phyloP scores from a whole-genome alignment of 176 grass and related monocot species.

The Musa schizocarpa region DNA sequence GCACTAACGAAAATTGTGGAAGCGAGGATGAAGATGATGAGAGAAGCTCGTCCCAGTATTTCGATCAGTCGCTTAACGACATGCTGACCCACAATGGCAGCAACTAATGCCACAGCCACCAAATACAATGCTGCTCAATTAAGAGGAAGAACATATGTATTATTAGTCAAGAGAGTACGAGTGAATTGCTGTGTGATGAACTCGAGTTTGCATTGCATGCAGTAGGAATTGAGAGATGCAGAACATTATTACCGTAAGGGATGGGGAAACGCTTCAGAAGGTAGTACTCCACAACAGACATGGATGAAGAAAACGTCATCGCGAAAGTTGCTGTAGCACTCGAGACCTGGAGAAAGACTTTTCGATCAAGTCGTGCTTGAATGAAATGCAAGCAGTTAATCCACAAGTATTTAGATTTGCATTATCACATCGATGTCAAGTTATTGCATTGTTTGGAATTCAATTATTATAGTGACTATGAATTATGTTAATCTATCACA shows the following conservation, averaged over 20 bases:
- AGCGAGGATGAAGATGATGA: slow-evolving; percentile 93
- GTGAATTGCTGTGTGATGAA: not conserved
- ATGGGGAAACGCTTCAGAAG: slow-evolving; percentile 77
- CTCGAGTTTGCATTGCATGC: not conserved
- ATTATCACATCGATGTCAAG: not conserved
- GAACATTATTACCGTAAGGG: slow-evolving; percentile 46
- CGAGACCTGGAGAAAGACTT: slow-evolving; percentile 47
- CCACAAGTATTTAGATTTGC: not conserved
- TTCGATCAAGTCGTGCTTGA: not conserved
- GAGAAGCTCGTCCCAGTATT: slow-evolving; percentile 71
- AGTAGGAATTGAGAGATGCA: not conserved
- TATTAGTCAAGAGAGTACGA: not conserved
- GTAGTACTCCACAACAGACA: slow-evolving; percentile 87
- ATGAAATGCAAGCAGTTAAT: not conserved
- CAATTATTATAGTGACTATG: no score
- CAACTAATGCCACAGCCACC: slow-evolving; percentile 41
- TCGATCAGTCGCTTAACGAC: slow-evolving; percentile 60
- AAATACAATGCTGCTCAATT: slow-evolving; percentile 51
- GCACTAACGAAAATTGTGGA: slow-evolving; percentile 85
- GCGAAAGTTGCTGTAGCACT: slow-evolving; percentile 93
- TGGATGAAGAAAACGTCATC: slow-evolving; percentile 92
- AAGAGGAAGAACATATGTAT: not conserved
- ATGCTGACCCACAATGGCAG: slow-evolving; percentile 69
- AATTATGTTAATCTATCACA: not conserved
- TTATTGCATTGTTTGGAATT: no score